Evolutionary conservation across 257 asterid genomes (phyloP), one percentile per base, ranked within the genome.

Genomic region (Salvia miltiorrhiza): DNA sequence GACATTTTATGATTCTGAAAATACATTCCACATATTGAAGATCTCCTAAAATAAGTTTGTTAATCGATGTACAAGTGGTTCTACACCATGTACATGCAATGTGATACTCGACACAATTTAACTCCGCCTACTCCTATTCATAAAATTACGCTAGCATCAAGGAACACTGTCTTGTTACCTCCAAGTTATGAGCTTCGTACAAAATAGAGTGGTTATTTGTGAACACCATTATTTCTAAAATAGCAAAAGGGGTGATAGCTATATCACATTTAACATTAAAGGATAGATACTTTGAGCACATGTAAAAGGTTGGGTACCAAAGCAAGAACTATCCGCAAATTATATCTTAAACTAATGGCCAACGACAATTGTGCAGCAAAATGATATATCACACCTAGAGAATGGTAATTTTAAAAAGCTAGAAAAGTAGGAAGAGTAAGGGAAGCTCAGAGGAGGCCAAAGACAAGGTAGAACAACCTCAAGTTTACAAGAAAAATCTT

Each of bases 401-500:
- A 52, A 56, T 39, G 44, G 57, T 49, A 53, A 20, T 8, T 33
- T 3, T 23, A 28, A 13, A 62, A 17, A 16, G 40, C 16, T 11
- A 70, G 53, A 70, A 33, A 50, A 33, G 7, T 52, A 33, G 53
- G 30, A 52, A 32, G 44, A 53, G 24, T 20, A 68, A 37, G 61
- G 35, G 48, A 57, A 50, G 35, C 26, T 10, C 17, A n/a, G n/a
- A n/a, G n/a, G n/a, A n/a, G n/a, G n/a, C n/a, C n/a, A n/a, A n/a
- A n/a, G n/a, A 16, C 24, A 12, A 41, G 49, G 47, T 37, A 35
- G 13, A 69, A 13, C 23, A 28, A 65, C 45, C 69, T 7, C 35
- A n/a, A 63, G 30, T 30, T 69, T 59, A 44, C 44, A 63, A 56
- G 63, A 19, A 49, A 77, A 40, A 60, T 32, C 57, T 64, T 60